Conservation (phyloP, 2,329 filamentous ascomycete genomes). For the Hypoxylon sp. region DNA sequence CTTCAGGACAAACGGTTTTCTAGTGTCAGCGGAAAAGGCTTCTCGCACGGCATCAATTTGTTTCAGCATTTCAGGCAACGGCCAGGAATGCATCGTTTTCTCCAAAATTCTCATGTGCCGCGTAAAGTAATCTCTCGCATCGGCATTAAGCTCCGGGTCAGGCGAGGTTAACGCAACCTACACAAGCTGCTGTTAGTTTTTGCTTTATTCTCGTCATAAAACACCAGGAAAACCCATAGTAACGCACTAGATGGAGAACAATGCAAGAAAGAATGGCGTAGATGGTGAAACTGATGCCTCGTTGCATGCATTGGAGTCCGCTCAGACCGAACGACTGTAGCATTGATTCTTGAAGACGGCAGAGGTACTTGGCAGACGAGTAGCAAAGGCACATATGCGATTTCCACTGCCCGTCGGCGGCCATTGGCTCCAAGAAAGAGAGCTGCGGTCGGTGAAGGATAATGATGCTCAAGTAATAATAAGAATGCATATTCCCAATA, state of each 20-base stretch:
- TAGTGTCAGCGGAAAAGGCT: conserved; percentile 89
- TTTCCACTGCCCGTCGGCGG: conserved; percentile 83
- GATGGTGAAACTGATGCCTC: conserved; percentile 96
- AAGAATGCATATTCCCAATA: conserved; percentile 88
- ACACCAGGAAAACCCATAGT: conserved; percentile 17
- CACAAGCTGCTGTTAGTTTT: conserved; percentile 40
- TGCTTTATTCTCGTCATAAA: neutral
- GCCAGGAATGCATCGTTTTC: conserved; percentile 84
- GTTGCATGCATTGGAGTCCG: conserved; percentile 90
- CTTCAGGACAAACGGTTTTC: conserved; percentile 90
- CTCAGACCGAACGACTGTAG: conserved; percentile 81
- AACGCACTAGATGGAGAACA: conserved; percentile 89
- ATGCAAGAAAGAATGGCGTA: conserved; percentile 92
- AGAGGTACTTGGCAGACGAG: conserved; percentile 85
- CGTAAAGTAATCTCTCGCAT: conserved; percentile 90
- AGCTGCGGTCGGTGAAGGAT: conserved; percentile 91
- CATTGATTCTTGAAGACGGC: conserved; percentile 87
- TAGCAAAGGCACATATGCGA: conserved; percentile 90
- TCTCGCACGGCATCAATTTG: conserved; percentile 91
- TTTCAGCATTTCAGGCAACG: conserved; percentile 89
- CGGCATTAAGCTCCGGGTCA: conserved; percentile 86
- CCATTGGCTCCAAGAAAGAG: conserved; percentile 80
- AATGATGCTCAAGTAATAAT: conserved; percentile 88
- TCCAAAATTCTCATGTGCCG: conserved; percentile 95
- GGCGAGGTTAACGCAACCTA: conserved; percentile 94